Percentiles rank a stretch among this genome's conserved stretches.
phyloP scores from a whole-genome alignment of 495 filamentous ascomycete species.

The Cercophora scortea region DNA sequence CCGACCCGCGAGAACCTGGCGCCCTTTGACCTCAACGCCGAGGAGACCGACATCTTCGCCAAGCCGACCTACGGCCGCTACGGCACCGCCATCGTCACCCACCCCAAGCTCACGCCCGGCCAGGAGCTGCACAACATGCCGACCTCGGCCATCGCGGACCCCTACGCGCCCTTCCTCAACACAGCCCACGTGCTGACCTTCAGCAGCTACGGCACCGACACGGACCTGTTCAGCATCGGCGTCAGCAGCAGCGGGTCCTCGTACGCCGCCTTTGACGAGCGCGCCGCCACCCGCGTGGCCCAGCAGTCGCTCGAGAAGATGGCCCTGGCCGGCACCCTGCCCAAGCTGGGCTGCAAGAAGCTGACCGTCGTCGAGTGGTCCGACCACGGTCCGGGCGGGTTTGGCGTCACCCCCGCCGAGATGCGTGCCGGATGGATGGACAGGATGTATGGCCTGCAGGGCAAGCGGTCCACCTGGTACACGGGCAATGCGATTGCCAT shows the following conservation, averaged over 20 bases:
- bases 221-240: conserved; percentile 28
- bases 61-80: conserved; percentile 24
- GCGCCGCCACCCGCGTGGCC: conserved; percentile 15
- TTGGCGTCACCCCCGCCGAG: conserved; percentile 17
- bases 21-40: conserved; percentile 27
- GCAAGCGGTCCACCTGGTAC: conserved; percentile 43
- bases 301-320: conserved; percentile 21
- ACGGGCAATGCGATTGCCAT: conserved; percentile 36
- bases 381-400: conserved; percentile 31
- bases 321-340: conserved; percentile 17
- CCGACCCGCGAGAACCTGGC: conserved; percentile 26
- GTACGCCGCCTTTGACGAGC: conserved; percentile 15
- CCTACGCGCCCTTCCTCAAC: conserved; percentile 14
- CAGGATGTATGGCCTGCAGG: conserved; percentile 43
- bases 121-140: conserved; percentile 17
- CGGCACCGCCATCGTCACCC: conserved; percentile 30
- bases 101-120: conserved; percentile 16
- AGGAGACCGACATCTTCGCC: conserved; percentile 24
- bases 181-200: conserved; percentile 13
- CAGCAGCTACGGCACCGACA: conserved; percentile 10
- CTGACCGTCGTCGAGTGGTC: conserved; percentile 23
- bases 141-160: conserved; percentile 6
- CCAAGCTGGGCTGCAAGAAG: conserved; percentile 3
- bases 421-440: conserved; percentile 38
- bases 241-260: conserved; percentile 20